These are phyloP conservation scores for Lagenaria siceraria DNA, from an alignment of 306 rosid genomes.

Conservation along the genomic window DNA sequence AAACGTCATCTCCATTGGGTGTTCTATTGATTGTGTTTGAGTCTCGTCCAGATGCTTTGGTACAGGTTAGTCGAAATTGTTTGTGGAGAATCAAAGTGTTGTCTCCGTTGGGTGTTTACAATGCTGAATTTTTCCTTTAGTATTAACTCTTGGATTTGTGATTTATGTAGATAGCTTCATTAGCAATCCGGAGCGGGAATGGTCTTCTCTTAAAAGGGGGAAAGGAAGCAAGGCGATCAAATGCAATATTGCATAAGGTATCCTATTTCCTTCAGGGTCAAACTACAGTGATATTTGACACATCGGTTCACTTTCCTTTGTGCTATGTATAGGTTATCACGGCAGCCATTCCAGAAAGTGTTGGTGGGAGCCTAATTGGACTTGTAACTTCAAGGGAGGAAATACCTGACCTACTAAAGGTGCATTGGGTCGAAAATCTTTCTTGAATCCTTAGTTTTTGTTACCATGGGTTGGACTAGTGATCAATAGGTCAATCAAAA, in stretches of 20 bases:
- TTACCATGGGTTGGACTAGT: not conserved
- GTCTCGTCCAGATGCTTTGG: conserved; percentile 96
- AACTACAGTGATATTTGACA: not conserved
- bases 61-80: conserved; percentile 47
- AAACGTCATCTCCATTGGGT: conserved; percentile 89
- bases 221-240: conserved; percentile 94
- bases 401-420: conserved; percentile 92
- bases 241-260: conserved; percentile 84
- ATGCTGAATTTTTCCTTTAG: not conserved
- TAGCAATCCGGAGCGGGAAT: conserved; percentile 92
- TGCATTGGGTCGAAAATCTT: conserved; percentile 11
- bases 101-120: not conserved
- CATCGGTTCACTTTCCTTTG: conserved; percentile 5
- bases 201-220: conserved; percentile 98
- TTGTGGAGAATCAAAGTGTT: not conserved
- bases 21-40: conserved; percentile 89
- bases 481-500: not conserved
- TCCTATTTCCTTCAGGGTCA: conserved; percentile 12
- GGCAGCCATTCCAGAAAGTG: conserved; percentile 75
- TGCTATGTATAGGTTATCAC: conserved; percentile 53
- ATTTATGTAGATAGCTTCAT: conserved; percentile 70
- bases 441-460: conserved; percentile 10
- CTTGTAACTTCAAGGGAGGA: conserved; percentile 95
- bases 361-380: conserved; percentile 81
- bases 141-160: not conserved